Evolutionary conservation across 78 protist genomes (phyloP), one percentile per base, ranked within the genome.

Genomic region (Tieghemostelium lacteum): DNA sequence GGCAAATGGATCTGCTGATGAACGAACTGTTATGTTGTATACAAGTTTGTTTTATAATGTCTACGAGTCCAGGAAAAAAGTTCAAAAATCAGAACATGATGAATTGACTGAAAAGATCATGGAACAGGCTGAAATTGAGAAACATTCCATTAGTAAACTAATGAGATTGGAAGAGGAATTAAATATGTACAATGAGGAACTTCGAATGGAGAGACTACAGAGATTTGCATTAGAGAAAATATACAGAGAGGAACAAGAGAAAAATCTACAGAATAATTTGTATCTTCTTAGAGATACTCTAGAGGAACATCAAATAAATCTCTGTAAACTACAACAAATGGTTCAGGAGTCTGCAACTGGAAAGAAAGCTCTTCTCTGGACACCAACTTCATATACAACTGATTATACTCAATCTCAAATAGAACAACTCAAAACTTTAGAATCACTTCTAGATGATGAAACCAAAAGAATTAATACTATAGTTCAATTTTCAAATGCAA

Each of bases 1-100:
- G 1, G 36, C 55, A 5, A 92, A 75, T 42, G 95, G 95, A 0
- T 70, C 71, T 8, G 89, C 66, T 0, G 95, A 93, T 26, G 95
- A 93, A 40, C 63, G 95, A 14, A 71, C 95, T 1, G 66, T 93
- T 1, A 67, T 86, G 78, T 52, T 93, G 12, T 93, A 93, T 20
- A 76, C 87, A 0, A 61, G 78, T 4, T 45, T 93, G 88, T 93
- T 93, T 62, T 87, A 75, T 93, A 65, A 45, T 57, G 95, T 93
- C 71, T 87, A 73, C 61, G 85, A 63, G 2, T 67, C 65, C 17
- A 60, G 24, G 0, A 45, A 36, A 39, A 83, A 83, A n/a, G 6
- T 36, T 36, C 34, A 78, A 22, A 69, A 83, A 22, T 17, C 61
- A 24, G 72, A 69, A 22, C 42, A 2, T 5, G 78, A 83, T 7